Percentiles rank a stretch among this genome's conserved stretches.
Conservation (phyloP, 1,139 yeast species). For the Meyerozyma guilliermondii region DNA sequence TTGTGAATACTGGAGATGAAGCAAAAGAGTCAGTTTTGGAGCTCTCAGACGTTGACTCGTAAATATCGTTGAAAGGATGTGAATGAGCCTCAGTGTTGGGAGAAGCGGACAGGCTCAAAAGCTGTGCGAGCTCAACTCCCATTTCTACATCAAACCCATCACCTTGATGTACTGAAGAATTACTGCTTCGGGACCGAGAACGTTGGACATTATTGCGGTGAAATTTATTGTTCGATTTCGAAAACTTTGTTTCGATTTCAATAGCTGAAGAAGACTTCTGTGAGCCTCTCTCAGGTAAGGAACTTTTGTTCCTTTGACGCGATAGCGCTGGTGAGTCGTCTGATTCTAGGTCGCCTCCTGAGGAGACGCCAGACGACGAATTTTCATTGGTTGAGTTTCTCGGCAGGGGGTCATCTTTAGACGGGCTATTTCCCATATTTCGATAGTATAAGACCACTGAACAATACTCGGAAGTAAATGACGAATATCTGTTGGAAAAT, state of each 20-base stretch:
- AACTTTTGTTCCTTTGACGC: constrained; percentile 13
- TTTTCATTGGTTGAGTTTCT: constrained; percentile 20
- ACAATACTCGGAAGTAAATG: background rate
- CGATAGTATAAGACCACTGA: background rate
- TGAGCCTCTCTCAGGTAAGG: background rate
- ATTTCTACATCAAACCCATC: background rate
- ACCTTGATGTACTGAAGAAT: background rate
- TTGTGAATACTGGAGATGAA: constrained; percentile 36
- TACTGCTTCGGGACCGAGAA: background rate
- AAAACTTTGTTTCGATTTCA: background rate
- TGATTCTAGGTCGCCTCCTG: constrained; percentile 35
- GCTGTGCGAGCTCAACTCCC: constrained; percentile 1
- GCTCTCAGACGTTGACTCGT: constrained; percentile 36
- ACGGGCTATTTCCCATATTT: constrained; percentile 58
- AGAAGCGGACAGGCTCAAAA: background rate
- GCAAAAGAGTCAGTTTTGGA: constrained; percentile 24
- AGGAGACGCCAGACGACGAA: constrained; percentile 15
- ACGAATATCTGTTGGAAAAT: background rate
- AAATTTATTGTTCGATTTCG: background rate
- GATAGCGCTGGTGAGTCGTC: constrained; percentile 48
- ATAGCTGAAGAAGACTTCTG: background rate
- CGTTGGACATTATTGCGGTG: background rate
- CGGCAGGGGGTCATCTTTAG: constrained; percentile 51
- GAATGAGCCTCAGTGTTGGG: background rate
- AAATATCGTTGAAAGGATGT: constrained; percentile 2